Evolutionary conservation across 805 yeast species (phyloP).

Genomic region (Tetrapisispora arboricola): DNA sequence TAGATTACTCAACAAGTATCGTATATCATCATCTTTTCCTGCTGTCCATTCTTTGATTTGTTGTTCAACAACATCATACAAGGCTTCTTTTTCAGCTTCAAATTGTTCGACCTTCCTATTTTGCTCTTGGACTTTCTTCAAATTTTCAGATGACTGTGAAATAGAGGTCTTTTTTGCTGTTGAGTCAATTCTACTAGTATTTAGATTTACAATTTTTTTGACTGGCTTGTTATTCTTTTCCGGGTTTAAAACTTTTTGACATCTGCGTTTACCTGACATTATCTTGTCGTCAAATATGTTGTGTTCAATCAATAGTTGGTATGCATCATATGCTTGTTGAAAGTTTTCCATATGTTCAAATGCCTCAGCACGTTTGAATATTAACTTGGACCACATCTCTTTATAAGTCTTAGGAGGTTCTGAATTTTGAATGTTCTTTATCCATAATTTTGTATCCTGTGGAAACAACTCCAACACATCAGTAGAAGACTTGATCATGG

Average conservation of each 20-base stretch:
- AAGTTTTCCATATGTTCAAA: conserved; percentile 70
- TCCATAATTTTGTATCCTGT: conserved; percentile 25
- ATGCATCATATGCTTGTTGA: conserved; percentile 49
- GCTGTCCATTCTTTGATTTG: conserved; percentile 52
- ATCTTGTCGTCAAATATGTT: conserved; percentile 56
- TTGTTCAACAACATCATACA: conserved; percentile 53
- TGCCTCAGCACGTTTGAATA: conserved; percentile 69
- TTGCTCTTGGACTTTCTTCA: conserved; percentile 41
- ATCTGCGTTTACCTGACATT: conserved; percentile 77
- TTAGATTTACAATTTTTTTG: conserved; percentile 4
- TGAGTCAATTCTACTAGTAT: neutral
- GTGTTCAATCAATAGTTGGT: conserved; percentile 51
- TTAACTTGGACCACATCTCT: conserved; percentile 65
- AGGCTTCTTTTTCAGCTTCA: conserved; percentile 48
- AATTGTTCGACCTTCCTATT: conserved; percentile 35
- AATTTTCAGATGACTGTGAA: conserved; percentile 29
- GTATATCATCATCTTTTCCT: conserved; percentile 71
- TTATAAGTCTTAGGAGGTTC: conserved; percentile 27
- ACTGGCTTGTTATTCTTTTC: conserved; percentile 10
- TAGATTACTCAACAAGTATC: conserved; percentile 65
- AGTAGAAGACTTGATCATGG: conserved; percentile 24
- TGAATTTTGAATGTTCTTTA: conserved; percentile 35
- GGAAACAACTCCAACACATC: conserved; percentile 29
- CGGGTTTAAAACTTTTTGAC: conserved; percentile 57
- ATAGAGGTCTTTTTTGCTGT: neutral